Base-by-base conservation (phyloP, 73 alveolate species). In the Symbiodinium pilosum region DNA sequence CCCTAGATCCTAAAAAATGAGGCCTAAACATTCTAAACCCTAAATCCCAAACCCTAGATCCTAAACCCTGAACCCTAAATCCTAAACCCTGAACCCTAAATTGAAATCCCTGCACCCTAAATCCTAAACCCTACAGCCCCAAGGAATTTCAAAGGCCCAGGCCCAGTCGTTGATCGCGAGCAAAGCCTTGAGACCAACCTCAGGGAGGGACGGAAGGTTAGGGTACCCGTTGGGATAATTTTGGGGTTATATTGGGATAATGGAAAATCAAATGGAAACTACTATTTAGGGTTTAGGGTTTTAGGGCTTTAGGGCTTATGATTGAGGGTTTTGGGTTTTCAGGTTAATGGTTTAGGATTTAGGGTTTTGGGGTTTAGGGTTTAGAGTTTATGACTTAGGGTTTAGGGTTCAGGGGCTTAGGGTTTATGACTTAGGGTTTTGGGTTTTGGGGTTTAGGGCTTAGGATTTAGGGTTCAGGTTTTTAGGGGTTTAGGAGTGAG, bases 151-250 rank as follows among this genome's bases (percentile, higher is more conserved):
- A 47, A 47, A 14, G 81, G 38, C 38, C 7, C 81, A 18, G 81
- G 81, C 81, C 81, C 81, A 64, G 39, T 64, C 81, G 81, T 64
- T 38, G 81, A n/a, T 28, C 3, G 41, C 81, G 81, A 64, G 81
- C 39, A 64, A 34, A 38, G 81, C 34, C 30, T 64, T 64, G 39
- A 64, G 81, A 64, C 81, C 81, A 18, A 64, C 81, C 81, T 64
- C 59, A 14, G n/a, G 6, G 59, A 47, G 21, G 14, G 14, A 6
- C 59, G 59, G 14, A 47, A 47, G 59, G 59, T 14, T 14, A 14
- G 59, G 6, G 6, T 6, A 47, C 59, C 6, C 21, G 21, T 9
- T 47, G 59, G 14, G 59, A 47, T 47, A 14, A 0, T 20, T 16
- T 56, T 6, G 73, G 73, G 73, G 9, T 56, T 56, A 56, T 26